These are phyloP conservation scores for Thymus quinquecostatus DNA, from an alignment of 257 asterid species.

Conservation along the genomic window DNA sequence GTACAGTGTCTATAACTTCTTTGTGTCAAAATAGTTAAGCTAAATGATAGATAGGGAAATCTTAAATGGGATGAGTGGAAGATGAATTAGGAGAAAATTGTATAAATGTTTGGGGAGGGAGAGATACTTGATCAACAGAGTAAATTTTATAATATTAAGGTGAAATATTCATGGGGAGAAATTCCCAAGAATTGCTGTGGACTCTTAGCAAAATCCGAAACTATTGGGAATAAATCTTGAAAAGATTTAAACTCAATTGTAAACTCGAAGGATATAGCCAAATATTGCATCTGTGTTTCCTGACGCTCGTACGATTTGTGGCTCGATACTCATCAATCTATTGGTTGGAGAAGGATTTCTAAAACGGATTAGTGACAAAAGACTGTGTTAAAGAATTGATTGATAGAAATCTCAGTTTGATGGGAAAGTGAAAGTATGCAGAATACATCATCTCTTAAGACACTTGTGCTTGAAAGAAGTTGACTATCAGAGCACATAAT, in stretches of 20 bases:
- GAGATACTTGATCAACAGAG: slow-evolving; percentile 6
- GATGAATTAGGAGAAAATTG: not conserved
- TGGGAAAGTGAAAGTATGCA: slow-evolving; percentile 14
- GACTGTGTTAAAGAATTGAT: not conserved
- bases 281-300: not conserved
- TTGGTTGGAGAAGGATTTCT: slow-evolving; percentile 7
- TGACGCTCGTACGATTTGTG: not conserved
- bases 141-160: no score
- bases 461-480: slow-evolving; percentile 19
- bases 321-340: not conserved
- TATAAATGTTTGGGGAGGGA: not conserved
- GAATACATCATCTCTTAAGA: slow-evolving; percentile 27
- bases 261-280: not conserved
- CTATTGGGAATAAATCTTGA: not conserved
- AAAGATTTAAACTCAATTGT: not conserved
- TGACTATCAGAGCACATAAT: not conserved
- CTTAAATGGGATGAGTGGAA: not conserved
- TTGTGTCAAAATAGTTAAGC: not conserved
- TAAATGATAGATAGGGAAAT: not conserved
- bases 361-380: not conserved
- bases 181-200: not conserved
- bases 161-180: not conserved
- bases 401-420: slow-evolving; percentile 9
- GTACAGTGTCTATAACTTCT: not conserved
- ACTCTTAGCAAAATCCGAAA: not conserved